Evolutionary conservation across 371 early-diverging fungal species (phyloP).

Genomic region (Nematocida ausubeli): DNA sequence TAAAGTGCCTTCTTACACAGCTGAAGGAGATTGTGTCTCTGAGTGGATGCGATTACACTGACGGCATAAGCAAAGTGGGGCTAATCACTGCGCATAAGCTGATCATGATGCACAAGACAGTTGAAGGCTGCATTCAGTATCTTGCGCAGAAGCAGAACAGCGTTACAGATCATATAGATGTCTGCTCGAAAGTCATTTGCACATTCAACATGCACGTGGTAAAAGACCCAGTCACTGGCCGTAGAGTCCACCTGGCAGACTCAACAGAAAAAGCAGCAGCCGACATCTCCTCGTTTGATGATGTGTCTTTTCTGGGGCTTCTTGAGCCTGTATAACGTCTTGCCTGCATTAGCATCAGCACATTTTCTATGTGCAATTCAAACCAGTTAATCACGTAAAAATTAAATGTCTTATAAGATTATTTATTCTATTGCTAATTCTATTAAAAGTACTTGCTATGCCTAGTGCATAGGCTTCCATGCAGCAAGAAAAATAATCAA

Average conservation of each 20-base stretch:
- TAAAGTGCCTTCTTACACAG: slow-evolving; percentile 58
- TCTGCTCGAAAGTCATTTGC: slow-evolving; percentile 56
- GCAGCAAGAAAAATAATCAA: too few species aligned
- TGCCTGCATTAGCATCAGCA: too few species aligned
- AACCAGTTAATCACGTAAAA: too few species aligned
- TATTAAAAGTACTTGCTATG: too few species aligned
- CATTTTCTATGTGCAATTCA: too few species aligned
- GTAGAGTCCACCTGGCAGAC: slow-evolving; percentile 53
- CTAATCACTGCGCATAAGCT: slow-evolving; percentile 75
- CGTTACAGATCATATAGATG: slow-evolving; percentile 56
- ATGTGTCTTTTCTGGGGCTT: slow-evolving; percentile 45
- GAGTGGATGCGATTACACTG: slow-evolving; percentile 89
- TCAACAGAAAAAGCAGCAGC: not conserved
- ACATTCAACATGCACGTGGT: slow-evolving; percentile 67
- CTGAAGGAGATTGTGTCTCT: slow-evolving; percentile 85
- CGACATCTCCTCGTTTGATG: not conserved
- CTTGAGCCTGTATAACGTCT: not conserved
- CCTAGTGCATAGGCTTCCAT: too few species aligned
- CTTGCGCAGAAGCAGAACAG: slow-evolving; percentile 40
- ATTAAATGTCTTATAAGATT: too few species aligned
- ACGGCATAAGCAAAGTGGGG: slow-evolving; percentile 78
- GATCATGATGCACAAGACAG: slow-evolving; percentile 65
- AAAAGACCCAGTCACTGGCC: slow-evolving; percentile 59
- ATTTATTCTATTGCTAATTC: too few species aligned
- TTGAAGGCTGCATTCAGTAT: slow-evolving; percentile 53